Base-by-base conservation (phyloP, 2,329 filamentous ascomycete genomes). In the Hymenotorrendiella dingleyae region DNA sequence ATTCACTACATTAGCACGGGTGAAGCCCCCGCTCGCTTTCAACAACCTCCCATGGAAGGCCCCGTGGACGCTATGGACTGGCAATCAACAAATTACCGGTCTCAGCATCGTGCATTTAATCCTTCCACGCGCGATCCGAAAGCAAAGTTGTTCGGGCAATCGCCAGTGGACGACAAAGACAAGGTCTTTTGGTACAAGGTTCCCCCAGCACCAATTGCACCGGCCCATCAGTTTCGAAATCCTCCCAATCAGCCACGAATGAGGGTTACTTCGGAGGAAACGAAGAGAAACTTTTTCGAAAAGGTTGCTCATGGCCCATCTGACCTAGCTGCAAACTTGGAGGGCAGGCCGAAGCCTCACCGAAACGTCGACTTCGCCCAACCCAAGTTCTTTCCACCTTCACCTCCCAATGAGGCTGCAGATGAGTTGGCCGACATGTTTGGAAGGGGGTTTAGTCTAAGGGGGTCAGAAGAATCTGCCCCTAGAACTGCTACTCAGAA, bases 31-130 rank as follows among this genome's bases (percentile, higher is more conserved):
- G 23, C 20, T 24, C 30, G n/a, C 20, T 17, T n/a, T 16, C 26
- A 37, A 21, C 11, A 29, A 28, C 19, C 27, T 14, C 7, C 24
- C 16, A 21, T 16, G 4, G 24, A 39, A 10, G 36, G 19, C n/a
- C n/a, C n/a, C n/a, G n/a, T n/a, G n/a, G 19, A 17, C 9, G 47
- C 51, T 42, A 89, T 90, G 85, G 85, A 89, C 56, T 87, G 84
- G 79, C 81, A 82, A 1, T 78, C 78, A n/a, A 36, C 44, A 7
- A 16, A 19, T 14, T 36, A 46, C 8, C 66, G 68, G 42, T 71
- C 72, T n/a, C 66, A 68, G 36, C 65, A 79, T 46, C 73, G 74
- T 40, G 75, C 74, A 7, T 80, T 80, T 56, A 71, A 67, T 46
- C 70, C 33, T 61, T 66, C 34, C 61, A 36, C 9, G 21, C 68